phyloP scores from a whole-genome alignment of 1,284 basidiomycete genomes.

The Anthracocystis panici-leucophaei region DNA sequence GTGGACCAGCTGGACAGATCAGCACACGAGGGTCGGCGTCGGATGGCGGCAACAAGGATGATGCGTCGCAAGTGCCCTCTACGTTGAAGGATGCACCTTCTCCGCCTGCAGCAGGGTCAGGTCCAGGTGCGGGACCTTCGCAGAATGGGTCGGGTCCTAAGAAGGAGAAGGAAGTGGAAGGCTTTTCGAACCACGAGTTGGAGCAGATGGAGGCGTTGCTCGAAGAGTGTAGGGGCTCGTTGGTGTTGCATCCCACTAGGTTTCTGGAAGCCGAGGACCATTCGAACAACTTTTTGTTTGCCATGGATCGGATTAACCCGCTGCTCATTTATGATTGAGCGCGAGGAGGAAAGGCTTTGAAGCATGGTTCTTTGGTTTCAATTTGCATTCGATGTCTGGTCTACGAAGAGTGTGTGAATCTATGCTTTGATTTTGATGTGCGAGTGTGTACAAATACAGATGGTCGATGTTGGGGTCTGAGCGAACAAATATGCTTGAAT shows the following conservation, averaged over 20 bases:
- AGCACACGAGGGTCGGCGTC: not conserved
- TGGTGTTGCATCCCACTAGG: slow-evolving; percentile 62
- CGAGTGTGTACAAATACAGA: slow-evolving; percentile 22
- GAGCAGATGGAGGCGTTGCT: slow-evolving; percentile 64
- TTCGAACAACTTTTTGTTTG: slow-evolving; percentile 62
- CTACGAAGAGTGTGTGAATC: not conserved
- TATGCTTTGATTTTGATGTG: not conserved
- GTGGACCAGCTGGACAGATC: slow-evolving; percentile 34
- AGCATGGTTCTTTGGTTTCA: not conserved
- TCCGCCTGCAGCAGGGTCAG: not conserved
- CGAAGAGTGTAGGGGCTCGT: slow-evolving; percentile 54
- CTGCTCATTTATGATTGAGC: slow-evolving; percentile 51
- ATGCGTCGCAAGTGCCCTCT: slow-evolving; percentile 15
- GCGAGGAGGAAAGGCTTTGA: not conserved
- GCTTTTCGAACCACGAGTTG: slow-evolving; percentile 56
- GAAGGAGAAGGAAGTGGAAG: slow-evolving; percentile 35
- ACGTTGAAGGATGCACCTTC: slow-evolving; percentile 26
- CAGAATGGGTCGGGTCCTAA: slow-evolving; percentile 7
- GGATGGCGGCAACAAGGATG: slow-evolving; percentile 7
- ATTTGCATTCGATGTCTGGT: not conserved
- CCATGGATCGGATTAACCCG: slow-evolving; percentile 65
- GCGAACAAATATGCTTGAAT: not conserved
- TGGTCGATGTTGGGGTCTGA: not conserved
- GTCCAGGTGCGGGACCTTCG: not conserved
- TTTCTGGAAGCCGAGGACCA: slow-evolving; percentile 66